Base-by-base conservation (phyloP, 1,139 yeast species). In the Pichia sp. region DNA sequence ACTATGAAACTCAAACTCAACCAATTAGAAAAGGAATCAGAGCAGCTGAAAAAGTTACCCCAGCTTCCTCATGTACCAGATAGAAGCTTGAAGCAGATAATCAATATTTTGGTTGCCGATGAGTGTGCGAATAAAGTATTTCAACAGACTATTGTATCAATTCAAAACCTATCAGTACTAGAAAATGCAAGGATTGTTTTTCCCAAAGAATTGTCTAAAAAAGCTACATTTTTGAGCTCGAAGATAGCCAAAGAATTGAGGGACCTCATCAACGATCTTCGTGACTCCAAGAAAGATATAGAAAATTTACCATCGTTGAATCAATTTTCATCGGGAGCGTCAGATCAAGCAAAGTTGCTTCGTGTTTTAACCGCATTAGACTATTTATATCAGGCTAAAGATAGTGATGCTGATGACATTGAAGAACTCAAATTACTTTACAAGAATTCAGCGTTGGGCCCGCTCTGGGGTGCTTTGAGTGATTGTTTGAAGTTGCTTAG, bases 311-410 rank as follows among this genome's bases (percentile, higher is more conserved):
- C 60, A 10, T 50, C 60, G 78, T 74, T 90, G 58, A 72, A 80
- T 18, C 81, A 80, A 60, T 89, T 91, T 63, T 86, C 95, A 16
- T 82, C 91, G 0, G 82, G 91, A 2, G 83, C 88, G 47, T 87
- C 96, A 0, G 90, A 87, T 55, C 98, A 91, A 66, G 89, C 97
- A 9, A 90, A 90, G 62, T 70, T 93, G 21, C 72, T 93, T 54
- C 75, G 96, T 50, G 84, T 90, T 5, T 74, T 91, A 60, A 91
- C 98, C 0, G 96, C 97, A 0, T 75, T 91, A 57, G 97, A 91
- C 63, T 90, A 86, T 62, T 75, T 91, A 68, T 86, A 82, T 67
- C 87, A 83, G 56, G 68, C 75, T 1, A 71, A 64, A 23, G 66
- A 66, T 12, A 61, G 62, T 18, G 65, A 62, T 7, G 64, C 57